Base-by-base conservation (phyloP, 345 rosid genomes). In the Camelina hispida region DNA sequence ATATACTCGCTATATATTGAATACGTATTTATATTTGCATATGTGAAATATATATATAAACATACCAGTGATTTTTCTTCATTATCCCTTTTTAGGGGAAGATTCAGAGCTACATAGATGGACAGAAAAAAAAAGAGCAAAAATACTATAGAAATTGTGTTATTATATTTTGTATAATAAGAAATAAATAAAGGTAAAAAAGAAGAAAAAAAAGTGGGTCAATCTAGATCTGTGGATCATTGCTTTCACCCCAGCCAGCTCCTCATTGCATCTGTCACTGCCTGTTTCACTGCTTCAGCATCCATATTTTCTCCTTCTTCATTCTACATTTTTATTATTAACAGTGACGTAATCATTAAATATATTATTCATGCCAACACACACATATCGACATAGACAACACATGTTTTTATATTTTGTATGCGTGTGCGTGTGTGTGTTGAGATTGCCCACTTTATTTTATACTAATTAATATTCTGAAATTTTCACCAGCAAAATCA, bases 231-330 rank as follows among this genome's bases (percentile, higher is more conserved):
- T 62, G 80, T 69, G 42, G 58, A 76, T 78, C 74, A 59, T 61
- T 67, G 69, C 23, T 66, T 67, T 69, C 78, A 66, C 80, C 82
- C 95, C 95, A 90, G 62, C 95, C 95, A 90, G 62, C 76, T 87
- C 77, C 80, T 78, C 46, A 90, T 84, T 38, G 95, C 91, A 57
- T 84, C 86, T 61, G 85, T 68, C 58, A 90, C 90, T 65, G 91
- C 90, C 69, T 85, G 87, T 80, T 89, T 83, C 82, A 93, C 91
- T 74, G 81, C 87, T 69, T 87, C 85, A 74, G 86, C 88, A 71
- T 87, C 91, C 64, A 88, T 77, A 47, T 51, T 70, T 17, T 81
- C 83, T 78, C 87, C 81, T 62, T 87, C 89, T 74, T 83, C 90
- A 71, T 83, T 83, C 98, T 93, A 86, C 81, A 58, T 20, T 62